These are phyloP conservation scores for Lotmaria passim DNA, from an alignment of 208 protist species.

Conservation along the genomic window DNA sequence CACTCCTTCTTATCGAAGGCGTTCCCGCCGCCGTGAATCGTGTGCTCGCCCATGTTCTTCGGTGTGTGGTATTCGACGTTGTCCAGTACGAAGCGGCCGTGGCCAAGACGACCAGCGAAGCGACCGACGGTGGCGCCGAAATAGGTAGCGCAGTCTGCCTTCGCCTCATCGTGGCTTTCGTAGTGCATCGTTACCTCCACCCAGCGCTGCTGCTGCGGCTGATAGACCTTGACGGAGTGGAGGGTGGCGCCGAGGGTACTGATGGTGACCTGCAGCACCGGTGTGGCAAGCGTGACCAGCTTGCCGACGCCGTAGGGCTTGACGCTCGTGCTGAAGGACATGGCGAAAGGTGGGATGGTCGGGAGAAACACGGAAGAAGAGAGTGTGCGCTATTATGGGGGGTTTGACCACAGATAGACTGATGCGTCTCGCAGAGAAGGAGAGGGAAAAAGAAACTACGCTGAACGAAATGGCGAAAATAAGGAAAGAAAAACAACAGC, in stretches of 20 bases:
- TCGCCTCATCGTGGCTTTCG: constrained; percentile 49
- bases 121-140: constrained; percentile 67
- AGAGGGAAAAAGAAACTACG: background rate
- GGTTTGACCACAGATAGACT: too few relatives aligned
- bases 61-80: constrained; percentile 35
- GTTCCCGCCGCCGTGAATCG: constrained; percentile 50
- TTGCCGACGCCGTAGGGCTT: constrained; percentile 42
- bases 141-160: constrained; percentile 44
- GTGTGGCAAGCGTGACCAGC: constrained; percentile 43
- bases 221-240: constrained; percentile 46
- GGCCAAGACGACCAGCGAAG: constrained; percentile 62
- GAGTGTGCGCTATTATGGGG: too few relatives aligned
- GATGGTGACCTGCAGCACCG: constrained; percentile 44
- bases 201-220: constrained; percentile 41
- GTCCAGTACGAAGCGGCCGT: constrained; percentile 53
- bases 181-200: constrained; percentile 63
- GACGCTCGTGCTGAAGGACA: constrained; percentile 40
- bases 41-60: constrained; percentile 33
- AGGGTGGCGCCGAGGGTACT: constrained; percentile 59
- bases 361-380: background rate
- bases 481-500: background rate
- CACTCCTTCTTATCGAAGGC: constrained; percentile 63
- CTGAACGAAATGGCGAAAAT: background rate
- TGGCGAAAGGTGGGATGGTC: background rate
- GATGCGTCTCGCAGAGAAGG: background rate